Evolutionary conservation across 495 filamentous ascomycete species (phyloP).

Genomic region (Aspergillus saccharolyticus): DNA sequence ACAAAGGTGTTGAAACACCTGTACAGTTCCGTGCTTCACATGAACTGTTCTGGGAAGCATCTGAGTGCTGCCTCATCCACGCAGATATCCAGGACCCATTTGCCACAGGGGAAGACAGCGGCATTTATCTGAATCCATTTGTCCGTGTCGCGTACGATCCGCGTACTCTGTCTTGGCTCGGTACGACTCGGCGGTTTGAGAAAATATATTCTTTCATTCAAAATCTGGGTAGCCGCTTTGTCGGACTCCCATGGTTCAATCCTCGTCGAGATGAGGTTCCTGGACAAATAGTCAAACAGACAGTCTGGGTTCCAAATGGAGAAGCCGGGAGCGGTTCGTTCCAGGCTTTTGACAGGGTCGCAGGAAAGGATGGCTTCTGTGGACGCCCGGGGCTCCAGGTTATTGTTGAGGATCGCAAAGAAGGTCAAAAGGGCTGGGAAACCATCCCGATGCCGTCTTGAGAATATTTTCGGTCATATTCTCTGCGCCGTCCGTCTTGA

Average conservation of each 20-base stretch:
- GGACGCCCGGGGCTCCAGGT: conserved; percentile 52
- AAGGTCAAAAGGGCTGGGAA: conserved; percentile 52
- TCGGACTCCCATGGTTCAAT: conserved; percentile 53
- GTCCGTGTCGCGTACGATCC: conserved; percentile 62
- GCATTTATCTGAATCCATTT: conserved; percentile 68
- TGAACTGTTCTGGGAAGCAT: conserved; percentile 68
- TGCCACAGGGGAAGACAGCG: conserved; percentile 42
- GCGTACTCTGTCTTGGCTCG: conserved; percentile 50
- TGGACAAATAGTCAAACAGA: conserved; percentile 50
- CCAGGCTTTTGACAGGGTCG: conserved; percentile 36
- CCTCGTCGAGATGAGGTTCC: conserved; percentile 50
- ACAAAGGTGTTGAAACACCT: conserved; percentile 21
- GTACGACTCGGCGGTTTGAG: conserved; percentile 53
- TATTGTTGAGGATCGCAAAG: conserved; percentile 45
- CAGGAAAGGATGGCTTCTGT: conserved; percentile 52
- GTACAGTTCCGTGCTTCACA: conserved; percentile 61
- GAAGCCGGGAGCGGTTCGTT: conserved; percentile 36
- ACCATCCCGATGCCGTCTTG: conserved; percentile 30
- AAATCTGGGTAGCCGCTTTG: conserved; percentile 45
- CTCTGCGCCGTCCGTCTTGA: too few relatives aligned
- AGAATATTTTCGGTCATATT: not conserved
- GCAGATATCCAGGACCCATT: conserved; percentile 57
- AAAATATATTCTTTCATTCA: conserved; percentile 52
- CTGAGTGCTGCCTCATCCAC: conserved; percentile 75
- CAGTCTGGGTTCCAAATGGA: conserved; percentile 45